Evolutionary conservation across 1,284 basidiomycete species (phyloP).

Genomic region (Somion occarium): DNA sequence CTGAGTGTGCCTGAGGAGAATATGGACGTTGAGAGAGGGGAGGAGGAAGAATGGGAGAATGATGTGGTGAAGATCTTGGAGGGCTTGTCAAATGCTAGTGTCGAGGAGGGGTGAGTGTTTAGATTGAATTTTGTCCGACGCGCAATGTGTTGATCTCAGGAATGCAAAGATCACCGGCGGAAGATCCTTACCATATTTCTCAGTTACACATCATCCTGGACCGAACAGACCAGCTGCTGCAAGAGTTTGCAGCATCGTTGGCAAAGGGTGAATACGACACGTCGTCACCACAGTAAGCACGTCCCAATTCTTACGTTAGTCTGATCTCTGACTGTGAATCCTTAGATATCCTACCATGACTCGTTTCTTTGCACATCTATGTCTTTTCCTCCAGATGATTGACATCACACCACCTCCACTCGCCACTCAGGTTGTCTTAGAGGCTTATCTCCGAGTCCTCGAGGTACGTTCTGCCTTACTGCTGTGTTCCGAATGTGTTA

Average conservation of each 20-base stretch:
- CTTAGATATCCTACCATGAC: conserved; percentile 62
- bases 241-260: conserved; percentile 68
- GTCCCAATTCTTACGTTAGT: too few species aligned
- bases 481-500: background rate
- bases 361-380: conserved; percentile 95
- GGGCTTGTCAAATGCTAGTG: conserved; percentile 43
- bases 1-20: conserved; percentile 29
- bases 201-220: conserved; percentile 86
- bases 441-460: conserved; percentile 86
- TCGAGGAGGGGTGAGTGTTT: conserved; percentile 53
- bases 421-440: conserved; percentile 79
- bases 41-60: conserved; percentile 58
- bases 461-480: conserved; percentile 46
- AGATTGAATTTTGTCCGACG: background rate
- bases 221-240: conserved; percentile 61
- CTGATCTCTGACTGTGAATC: too few species aligned
- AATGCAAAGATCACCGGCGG: conserved; percentile 50
- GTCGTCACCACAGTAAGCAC: conserved; percentile 58
- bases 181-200: conserved; percentile 82
- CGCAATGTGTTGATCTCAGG: background rate
- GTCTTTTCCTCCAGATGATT: conserved; percentile 85
- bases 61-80: conserved; percentile 53
- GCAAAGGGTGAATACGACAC: conserved; percentile 42
- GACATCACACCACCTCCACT: conserved; percentile 68
- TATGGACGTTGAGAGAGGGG: conserved; percentile 27